Evolutionary conservation across 2,329 filamentous ascomycete species (phyloP), one percentile per base, ranked within the genome.

Genomic region (Pseudogymnoascus pannorum): DNA sequence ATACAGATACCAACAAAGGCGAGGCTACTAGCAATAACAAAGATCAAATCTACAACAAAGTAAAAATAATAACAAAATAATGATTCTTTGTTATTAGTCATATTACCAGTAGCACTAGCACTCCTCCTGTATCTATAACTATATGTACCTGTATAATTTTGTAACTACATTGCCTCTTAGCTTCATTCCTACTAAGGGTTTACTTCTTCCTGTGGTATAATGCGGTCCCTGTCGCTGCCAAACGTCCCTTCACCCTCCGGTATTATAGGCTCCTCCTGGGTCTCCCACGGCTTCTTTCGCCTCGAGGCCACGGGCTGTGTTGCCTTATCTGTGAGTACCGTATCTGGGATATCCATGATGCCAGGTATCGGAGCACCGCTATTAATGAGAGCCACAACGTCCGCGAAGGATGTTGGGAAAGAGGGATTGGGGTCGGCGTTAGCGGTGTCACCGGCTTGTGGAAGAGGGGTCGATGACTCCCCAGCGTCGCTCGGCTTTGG

Each of bases 261-360:
- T 18, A 78, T 75, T 20, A 75, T 66, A 29, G 72, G 67, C 8
- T 66, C 62, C 3, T 65, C 73, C 14, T 83, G 79, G 68, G 79
- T 89, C 76, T 96, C 92, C 92, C 92, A 97, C 1, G 92, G 92
- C 74, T 85, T 85, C 59, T 71, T 76, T 0, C 81, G 80, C 11
- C 76, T 80, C 5, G 65, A 63, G 11, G 65, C 62, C 5, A 61
- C 62, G 0, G 71, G 65, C 20, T 64, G 63, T 6, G 68, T 82
- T 63, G 88, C 87, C 63, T 90, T 83, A 4, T 88, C 87, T 60
- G 85, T 80, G 18, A 92, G 78, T 4, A 96, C 78, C 0, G 87
- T 94, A 66, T 91, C 84, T 4, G 92, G 91, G 60, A 97, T 93
- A 65, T 96, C 85, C 67, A 87, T 86, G 69, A 97, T 95, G 0